These are phyloP conservation scores for Poa annua DNA, from an alignment of 176 grass and related monocot species.

Conservation along the genomic window DNA sequence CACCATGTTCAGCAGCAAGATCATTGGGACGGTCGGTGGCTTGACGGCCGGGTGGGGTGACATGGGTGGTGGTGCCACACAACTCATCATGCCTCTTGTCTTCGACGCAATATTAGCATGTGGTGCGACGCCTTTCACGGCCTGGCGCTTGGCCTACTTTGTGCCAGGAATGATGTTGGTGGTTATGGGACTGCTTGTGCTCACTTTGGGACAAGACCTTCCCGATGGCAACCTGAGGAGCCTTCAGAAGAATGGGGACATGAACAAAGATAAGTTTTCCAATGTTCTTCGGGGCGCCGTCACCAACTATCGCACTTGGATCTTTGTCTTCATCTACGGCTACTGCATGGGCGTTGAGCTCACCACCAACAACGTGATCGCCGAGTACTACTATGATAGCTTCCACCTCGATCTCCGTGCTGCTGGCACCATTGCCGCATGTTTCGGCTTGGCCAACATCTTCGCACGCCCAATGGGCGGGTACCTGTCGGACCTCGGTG, in stretches of 20 bases:
- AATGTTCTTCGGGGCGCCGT: constrained; percentile 61
- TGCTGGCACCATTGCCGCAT: constrained; percentile 77
- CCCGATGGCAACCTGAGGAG: constrained; percentile 77
- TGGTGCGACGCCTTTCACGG: constrained; percentile 59
- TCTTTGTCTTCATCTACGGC: constrained; percentile 84
- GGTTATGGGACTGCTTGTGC: constrained; percentile 70
- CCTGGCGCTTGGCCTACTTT: constrained; percentile 84
- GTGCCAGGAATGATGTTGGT: constrained; percentile 67
- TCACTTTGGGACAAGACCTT: constrained; percentile 77
- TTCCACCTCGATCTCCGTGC: constrained; percentile 79
- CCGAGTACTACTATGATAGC: constrained; percentile 79
- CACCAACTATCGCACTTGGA: constrained; percentile 86
- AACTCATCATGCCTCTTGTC: constrained; percentile 94
- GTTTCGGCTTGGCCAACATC: constrained; percentile 57
- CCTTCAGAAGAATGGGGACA: constrained; percentile 70
- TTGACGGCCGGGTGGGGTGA: constrained; percentile 81
- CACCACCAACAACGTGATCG: constrained; percentile 90
- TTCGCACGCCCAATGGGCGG: background rate
- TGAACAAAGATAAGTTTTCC: constrained; percentile 79
- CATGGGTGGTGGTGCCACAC: constrained; percentile 95
- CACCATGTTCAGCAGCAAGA: constrained; percentile 76
- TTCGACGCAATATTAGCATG: constrained; percentile 65
- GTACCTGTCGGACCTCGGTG: background rate
- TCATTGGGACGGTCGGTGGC: constrained; percentile 74
- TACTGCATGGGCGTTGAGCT: constrained; percentile 94